Conservation (phyloP, 345 rosid genomes). For the Gossypium raimondii region DNA sequence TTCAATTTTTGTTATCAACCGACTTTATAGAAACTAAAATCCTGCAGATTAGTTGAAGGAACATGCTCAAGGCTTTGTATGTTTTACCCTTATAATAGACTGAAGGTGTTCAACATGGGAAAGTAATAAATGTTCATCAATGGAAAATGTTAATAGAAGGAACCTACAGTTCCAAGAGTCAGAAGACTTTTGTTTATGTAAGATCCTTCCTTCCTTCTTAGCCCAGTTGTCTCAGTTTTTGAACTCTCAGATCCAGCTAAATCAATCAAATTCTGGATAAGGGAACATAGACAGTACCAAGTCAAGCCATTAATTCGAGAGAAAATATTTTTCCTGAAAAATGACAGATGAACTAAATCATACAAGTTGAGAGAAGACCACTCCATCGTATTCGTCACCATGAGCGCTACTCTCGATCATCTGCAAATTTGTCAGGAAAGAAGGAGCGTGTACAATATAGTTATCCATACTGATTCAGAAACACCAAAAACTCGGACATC, state of each 20-base stretch:
- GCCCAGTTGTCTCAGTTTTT: slow-evolving; percentile 96
- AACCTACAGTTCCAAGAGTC: slow-evolving; percentile 95
- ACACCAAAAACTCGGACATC: not conserved
- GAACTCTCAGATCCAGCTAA: slow-evolving; percentile 99
- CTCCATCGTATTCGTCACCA: slow-evolving; percentile 98
- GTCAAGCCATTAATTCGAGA: slow-evolving; percentile 10
- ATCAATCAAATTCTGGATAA: slow-evolving; percentile 88
- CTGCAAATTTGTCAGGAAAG: slow-evolving; percentile 43
- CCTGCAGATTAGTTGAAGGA: not conserved
- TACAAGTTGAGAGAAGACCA: slow-evolving; percentile 98
- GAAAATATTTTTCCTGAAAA: slow-evolving; percentile 7
- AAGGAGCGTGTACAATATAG: not conserved
- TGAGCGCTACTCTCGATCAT: slow-evolving; percentile 95
- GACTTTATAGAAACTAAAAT: slow-evolving; percentile 11
- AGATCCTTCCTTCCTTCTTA: slow-evolving; percentile 97
- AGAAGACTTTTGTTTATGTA: slow-evolving; percentile 99
- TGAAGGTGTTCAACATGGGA: not conserved
- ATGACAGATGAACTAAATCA: slow-evolving; percentile 23
- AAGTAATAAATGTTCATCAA: not conserved
- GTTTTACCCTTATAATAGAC: slow-evolving; percentile 8
- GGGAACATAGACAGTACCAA: slow-evolving; percentile 11
- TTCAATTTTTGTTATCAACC: not conserved
- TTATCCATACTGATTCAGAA: not conserved
- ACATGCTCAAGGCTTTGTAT: not conserved
- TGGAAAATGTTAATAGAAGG: slow-evolving; percentile 8